Evolutionary conservation across 2,329 filamentous ascomycete species (phyloP), one percentile per base, ranked within the genome.

Genomic region (Zopfia rhizophila): DNA sequence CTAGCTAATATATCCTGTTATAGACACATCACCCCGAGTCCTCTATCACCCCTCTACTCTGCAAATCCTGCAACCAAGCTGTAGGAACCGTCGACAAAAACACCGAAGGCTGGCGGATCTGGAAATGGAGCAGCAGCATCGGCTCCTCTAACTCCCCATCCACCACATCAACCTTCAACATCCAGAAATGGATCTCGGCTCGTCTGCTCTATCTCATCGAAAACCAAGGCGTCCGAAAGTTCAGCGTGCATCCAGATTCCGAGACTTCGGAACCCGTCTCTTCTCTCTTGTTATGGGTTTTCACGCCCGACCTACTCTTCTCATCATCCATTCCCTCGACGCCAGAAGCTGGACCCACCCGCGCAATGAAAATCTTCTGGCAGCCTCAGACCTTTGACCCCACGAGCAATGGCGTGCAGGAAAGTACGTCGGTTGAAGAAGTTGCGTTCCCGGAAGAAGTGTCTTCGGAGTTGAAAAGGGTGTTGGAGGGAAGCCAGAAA

Each of bases 321-420:
- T 83, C 83, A 2, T 79, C 75, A 7, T 78, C 76, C 13, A 50
- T 38, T 11, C 11, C 39, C 0, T 58, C 67, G 7, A 35, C 58
- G 4, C 50, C 52, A 3, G 40, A 47, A 8, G 38, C 38, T 7
- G 69, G 75, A 30, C 74, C 77, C 2, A 69, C 72, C 1, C 75
- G 80, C n/a, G 81, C 80, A 1, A 75, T 82, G 70, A 86, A 85
- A 55, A 69, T 85, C 14, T 77, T 86, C 45, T 85, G 78, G 60
- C 73, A 80, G 51, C 37, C 40, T 10, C 54, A 65, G 33, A 63
- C 45, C 5, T 70, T 52, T 52, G 45, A 50, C n/a, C 46, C 60
- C 2, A 38, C 53, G 12, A 46, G 60, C 38, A 58, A 63, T 1
- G 59, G 66, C 1, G 68, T 73, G 30, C 60, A 66, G 0, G 72